Percentiles rank a stretch among this genome's conserved stretches.
These are phyloP conservation scores for Davidsoniella virescens DNA, from an alignment of 2,329 filamentous ascomycete species.

Conservation along the genomic window DNA sequence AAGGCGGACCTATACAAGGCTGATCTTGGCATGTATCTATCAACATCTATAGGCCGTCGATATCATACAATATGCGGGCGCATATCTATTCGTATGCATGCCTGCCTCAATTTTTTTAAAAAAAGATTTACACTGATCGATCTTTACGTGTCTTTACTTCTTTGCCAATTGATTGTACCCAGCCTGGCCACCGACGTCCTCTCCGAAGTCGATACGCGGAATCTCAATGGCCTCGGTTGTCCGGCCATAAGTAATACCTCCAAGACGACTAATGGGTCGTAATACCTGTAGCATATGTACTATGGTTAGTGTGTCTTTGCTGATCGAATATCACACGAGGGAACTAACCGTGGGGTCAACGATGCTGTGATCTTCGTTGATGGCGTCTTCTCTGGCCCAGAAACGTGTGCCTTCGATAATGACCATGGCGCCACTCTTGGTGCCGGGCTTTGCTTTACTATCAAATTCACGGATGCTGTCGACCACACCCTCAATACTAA, in stretches of 20 bases:
- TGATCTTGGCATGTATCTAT: background rate
- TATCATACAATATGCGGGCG: background rate
- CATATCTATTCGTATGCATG: background rate
- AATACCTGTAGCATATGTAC: slow-evolving; percentile 34
- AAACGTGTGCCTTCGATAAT: slow-evolving; percentile 74
- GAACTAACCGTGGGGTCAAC: slow-evolving; percentile 50
- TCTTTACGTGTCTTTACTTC: background rate
- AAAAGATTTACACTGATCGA: background rate
- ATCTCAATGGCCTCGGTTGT: slow-evolving; percentile 56
- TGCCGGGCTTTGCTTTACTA: slow-evolving; percentile 50
- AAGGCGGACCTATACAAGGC: background rate
- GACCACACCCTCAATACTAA: slow-evolving; percentile 67
- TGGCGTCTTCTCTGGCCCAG: slow-evolving; percentile 77
- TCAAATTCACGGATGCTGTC: slow-evolving; percentile 64
- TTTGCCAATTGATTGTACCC: slow-evolving; percentile 35
- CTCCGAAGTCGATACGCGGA: slow-evolving; percentile 40
- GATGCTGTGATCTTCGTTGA: slow-evolving; percentile 59
- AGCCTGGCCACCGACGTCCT: slow-evolving; percentile 35
- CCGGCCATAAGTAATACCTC: slow-evolving; percentile 73
- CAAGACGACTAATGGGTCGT: slow-evolving; percentile 59
- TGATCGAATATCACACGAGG: background rate
- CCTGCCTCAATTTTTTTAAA: no score
- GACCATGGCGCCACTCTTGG: slow-evolving; percentile 57
- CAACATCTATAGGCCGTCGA: background rate
- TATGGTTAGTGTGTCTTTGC: background rate